phyloP scores from a whole-genome alignment of 257 asterid species.

The Nicotiana obtusifolia region DNA sequence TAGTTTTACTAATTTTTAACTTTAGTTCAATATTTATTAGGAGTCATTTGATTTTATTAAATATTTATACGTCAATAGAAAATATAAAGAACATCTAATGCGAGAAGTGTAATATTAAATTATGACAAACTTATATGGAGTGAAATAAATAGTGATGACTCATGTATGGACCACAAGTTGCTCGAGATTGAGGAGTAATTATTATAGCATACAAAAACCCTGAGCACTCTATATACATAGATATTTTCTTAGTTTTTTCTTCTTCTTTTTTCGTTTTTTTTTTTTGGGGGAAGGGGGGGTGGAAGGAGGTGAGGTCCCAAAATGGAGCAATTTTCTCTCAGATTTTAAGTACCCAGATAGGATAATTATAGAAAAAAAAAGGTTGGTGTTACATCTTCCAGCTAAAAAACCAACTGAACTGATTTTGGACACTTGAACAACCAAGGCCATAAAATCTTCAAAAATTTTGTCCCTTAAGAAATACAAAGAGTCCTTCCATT shows the following conservation, averaged over 20 bases:
- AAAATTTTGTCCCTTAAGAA: not conserved
- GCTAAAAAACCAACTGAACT: not conserved
- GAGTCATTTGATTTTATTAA: too few species aligned
- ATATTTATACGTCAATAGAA: not conserved
- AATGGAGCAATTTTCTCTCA: not conserved
- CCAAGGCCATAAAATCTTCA: not conserved
- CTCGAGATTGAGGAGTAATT: not conserved
- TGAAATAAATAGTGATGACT: not conserved
- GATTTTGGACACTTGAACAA: conserved; percentile 9
- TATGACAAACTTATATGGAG: not conserved
- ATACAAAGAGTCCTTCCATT: conserved; percentile 3
- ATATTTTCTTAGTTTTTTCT: not conserved
- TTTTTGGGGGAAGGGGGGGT: not conserved
- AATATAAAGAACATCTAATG: not conserved
- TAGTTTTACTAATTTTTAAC: not conserved
- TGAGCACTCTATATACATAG: not conserved
- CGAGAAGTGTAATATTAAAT: not conserved
- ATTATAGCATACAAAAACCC: not conserved
- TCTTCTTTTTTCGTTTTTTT: not conserved
- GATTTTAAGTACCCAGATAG: conserved; percentile 1
- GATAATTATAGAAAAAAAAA: not conserved
- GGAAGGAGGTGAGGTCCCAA: not conserved
- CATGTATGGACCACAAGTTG: not conserved
- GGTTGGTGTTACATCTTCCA: conserved; percentile 8
- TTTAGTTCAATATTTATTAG: not conserved